A percentile compares a stretch with the other conserved stretches of the same genome.
These are phyloP conservation scores for Claviceps fusiformis DNA, from an alignment of 2,329 filamentous ascomycete genomes.

Conservation along the genomic window DNA sequence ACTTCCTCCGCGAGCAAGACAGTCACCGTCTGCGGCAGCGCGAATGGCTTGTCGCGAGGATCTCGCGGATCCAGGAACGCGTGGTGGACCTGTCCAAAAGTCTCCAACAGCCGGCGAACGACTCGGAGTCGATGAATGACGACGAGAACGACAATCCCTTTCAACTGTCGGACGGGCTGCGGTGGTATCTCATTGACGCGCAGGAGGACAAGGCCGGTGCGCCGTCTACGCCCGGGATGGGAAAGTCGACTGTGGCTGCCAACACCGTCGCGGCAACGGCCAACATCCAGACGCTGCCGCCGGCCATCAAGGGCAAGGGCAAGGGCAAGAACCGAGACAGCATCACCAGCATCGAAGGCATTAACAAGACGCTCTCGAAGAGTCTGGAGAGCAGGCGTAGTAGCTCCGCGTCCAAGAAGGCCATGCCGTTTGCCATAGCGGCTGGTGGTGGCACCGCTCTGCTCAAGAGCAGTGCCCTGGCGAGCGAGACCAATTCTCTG, in stretches of 20 bases:
- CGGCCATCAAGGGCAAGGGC: conserved; percentile 24
- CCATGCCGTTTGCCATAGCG: conserved; percentile 37
- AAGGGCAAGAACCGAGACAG: conserved; percentile 28
- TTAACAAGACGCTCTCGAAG: conserved; percentile 68
- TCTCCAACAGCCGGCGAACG: conserved; percentile 34
- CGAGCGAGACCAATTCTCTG: conserved; percentile 46
- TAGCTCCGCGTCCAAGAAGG: conserved; percentile 74
- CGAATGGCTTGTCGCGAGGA: conserved; percentile 82
- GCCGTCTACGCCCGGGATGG: conserved; percentile 81
- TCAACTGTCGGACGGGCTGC: conserved; percentile 82
- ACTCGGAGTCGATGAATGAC: conserved; percentile 38
- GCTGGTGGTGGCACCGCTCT: conserved; percentile 23
- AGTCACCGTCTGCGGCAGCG: conserved; percentile 68
- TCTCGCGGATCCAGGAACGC: conserved; percentile 79
- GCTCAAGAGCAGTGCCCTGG: conserved; percentile 37
- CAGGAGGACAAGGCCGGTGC: conserved; percentile 84
- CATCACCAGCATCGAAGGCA: conserved; percentile 51
- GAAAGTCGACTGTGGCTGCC: conserved; percentile 81
- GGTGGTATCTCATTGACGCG: conserved; percentile 94
- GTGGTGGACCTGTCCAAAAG: conserved; percentile 85
- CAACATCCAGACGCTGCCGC: conserved; percentile 42
- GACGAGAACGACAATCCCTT: conserved; percentile 94
- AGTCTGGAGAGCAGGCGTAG: conserved; percentile 85
- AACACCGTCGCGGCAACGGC: conserved; percentile 79
- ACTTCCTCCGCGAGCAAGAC: conserved; percentile 90